phyloP scores from a whole-genome alignment of 2,329 filamentous ascomycete species.

The Fusarium sulawesiense region DNA sequence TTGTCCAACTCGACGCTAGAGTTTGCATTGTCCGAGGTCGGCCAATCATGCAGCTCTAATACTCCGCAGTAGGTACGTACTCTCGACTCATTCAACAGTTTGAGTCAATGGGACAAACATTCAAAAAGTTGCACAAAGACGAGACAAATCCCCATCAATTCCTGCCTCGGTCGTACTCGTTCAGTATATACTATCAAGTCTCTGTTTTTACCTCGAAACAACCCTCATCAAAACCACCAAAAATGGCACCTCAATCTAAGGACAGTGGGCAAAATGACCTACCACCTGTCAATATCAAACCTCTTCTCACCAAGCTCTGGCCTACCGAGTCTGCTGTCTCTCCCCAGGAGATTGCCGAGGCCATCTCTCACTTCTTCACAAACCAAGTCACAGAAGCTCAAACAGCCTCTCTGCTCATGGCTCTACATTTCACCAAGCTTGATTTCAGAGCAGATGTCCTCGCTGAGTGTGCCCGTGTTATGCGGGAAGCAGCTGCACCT shows the following conservation, averaged over 20 bases:
- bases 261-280: constrained; percentile 46
- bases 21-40: constrained; percentile 29
- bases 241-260: constrained; percentile 49
- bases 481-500: constrained; percentile 81
- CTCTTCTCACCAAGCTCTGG: constrained; percentile 79
- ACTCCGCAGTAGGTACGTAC: constrained; percentile 43
- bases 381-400: constrained; percentile 90
- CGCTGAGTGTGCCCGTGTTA: constrained; percentile 82
- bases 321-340: constrained; percentile 68
- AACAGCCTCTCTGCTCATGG: constrained; percentile 86
- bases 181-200: background rate
- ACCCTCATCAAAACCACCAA: background rate
- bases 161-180: background rate
- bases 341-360: constrained; percentile 86
- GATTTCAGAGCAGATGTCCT: constrained; percentile 88
- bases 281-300: constrained; percentile 70
- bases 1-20: constrained; percentile 5
- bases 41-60: constrained; percentile 38
- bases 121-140: constrained; percentile 30
- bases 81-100: constrained; percentile 18
- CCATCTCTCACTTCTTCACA: constrained; percentile 91
- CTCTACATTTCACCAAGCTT: constrained; percentile 89
- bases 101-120: constrained; percentile 44
- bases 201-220: background rate
- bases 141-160: constrained; percentile 6